These are phyloP conservation scores for Flaveria floridana DNA, from an alignment of 140 eudicot genomes.

Conservation along the genomic window DNA sequence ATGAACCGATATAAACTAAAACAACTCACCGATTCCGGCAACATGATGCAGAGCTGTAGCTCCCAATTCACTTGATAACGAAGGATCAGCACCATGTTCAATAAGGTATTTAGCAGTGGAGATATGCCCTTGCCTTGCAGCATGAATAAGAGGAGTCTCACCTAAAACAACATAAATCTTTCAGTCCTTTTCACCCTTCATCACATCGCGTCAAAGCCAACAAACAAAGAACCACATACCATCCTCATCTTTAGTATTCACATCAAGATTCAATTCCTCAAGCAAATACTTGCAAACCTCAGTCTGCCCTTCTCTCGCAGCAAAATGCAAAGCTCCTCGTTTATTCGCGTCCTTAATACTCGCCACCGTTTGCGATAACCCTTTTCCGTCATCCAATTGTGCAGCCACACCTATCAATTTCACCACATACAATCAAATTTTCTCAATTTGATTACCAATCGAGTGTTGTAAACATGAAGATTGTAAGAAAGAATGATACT, in stretches of 20 bases:
- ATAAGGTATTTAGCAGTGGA: slow-evolving; percentile 70
- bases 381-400: slow-evolving; percentile 85
- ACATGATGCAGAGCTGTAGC: slow-evolving; percentile 91
- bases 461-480: background rate
- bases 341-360: slow-evolving; percentile 86
- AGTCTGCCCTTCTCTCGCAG: slow-evolving; percentile 83
- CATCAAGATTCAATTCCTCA: slow-evolving; percentile 84
- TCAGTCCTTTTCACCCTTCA: background rate
- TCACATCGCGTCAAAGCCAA: background rate
- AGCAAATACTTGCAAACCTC: slow-evolving; percentile 90
- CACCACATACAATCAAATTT: background rate
- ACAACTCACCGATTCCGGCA: slow-evolving; percentile 72
- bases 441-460: no score
- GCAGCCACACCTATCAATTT: slow-evolving; percentile 57
- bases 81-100: slow-evolving; percentile 79
- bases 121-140: slow-evolving; percentile 90
- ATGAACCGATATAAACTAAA: slow-evolving; percentile 2
- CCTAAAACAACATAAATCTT: slow-evolving; percentile 41
- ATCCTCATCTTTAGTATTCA: slow-evolving; percentile 72
- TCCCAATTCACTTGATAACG: slow-evolving; percentile 77
- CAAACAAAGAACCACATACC: slow-evolving; percentile 39
- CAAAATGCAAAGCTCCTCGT: slow-evolving; percentile 91
- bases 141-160: slow-evolving; percentile 90
- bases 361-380: slow-evolving; percentile 63
- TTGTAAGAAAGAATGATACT: background rate